These are phyloP conservation scores for Nakaseomyces sp. DNA, from an alignment of 1,139 yeast genomes.

Conservation along the genomic window DNA sequence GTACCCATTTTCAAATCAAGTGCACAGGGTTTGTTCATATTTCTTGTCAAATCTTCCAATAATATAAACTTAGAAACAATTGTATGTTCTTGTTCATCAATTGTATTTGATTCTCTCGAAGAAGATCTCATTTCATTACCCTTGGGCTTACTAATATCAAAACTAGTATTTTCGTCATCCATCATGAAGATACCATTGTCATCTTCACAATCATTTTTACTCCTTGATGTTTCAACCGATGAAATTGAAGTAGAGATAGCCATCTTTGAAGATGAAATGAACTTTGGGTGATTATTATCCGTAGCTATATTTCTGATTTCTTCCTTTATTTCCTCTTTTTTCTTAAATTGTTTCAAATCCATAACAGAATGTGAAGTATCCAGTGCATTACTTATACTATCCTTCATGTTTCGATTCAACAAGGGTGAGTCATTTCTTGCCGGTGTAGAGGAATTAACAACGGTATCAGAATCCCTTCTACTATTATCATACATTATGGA, in stretches of 20 bases:
- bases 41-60: conserved; percentile 84
- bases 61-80: conserved; percentile 54
- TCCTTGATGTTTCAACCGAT: conserved; percentile 1
- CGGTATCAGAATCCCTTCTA: conserved; percentile 24
- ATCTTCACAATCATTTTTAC: conserved; percentile 6
- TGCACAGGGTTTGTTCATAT: conserved; percentile 79
- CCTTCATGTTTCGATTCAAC: conserved; percentile 18
- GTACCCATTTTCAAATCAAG: conserved; percentile 97
- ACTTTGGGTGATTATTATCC: neutral
- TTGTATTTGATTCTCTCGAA: conserved; percentile 15
- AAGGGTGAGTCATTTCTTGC: conserved; percentile 15
- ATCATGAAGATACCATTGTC: conserved; percentile 22
- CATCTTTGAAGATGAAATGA: neutral
- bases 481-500: conserved; percentile 12
- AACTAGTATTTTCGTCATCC: conserved; percentile 15
- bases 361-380: conserved; percentile 26
- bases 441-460: conserved; percentile 2
- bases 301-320: neutral
- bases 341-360: conserved; percentile 26
- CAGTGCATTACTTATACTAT: conserved; percentile 22
- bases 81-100: conserved; percentile 26
- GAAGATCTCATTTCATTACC: conserved; percentile 1
- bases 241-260: neutral
- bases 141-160: conserved; percentile 2
- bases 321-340: conserved; percentile 14